Base-by-base conservation (phyloP, 805 yeast genomes). In the Torulaspora indica region DNA sequence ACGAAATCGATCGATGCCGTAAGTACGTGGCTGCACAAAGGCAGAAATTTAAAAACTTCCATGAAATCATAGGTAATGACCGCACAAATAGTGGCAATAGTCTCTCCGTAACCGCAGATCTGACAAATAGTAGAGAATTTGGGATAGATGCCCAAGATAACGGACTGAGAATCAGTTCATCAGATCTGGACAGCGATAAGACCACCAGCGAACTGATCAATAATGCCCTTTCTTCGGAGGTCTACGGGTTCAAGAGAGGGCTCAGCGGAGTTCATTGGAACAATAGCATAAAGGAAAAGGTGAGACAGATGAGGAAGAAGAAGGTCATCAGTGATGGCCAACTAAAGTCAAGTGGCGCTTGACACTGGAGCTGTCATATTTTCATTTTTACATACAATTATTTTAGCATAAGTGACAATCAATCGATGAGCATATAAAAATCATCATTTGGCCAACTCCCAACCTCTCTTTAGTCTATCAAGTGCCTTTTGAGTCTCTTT, bases 1-100 rank as follows among this genome's bases (percentile, higher is more conserved):
- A 80, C 33, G 96, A 91, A 61, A 79, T 91, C 38, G 73, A 77
- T 48, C 76, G 81, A 54, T 84, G 96, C 57, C 74, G 95, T 38
- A 77, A 77, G 54, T 90, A 82, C 63, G 97, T 91, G 10, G 70
- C 79, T 6, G 77, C 78, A 31, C 82, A 79, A 55, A 64, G 95
- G 42, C 63, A 64, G 30, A 72, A 64, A 47, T 54, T 53, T 51
- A 58, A 66, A 39, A 55, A 53, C 29, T 57, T 50, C 36, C 47
- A 54, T 8, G 65, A 59, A 13, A 36, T 48, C 20, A 46, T 49
- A 38, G 56, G 50, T 7, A 39, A 32, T 15, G 33, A 35, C 27
- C 25, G 42, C 15, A 44, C 38, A 38, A 42, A 43, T 36, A 45
- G 42, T 28, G 32, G 38, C 18, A 35, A 22, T 31, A 18, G 14